Percentiles rank a stretch among this genome's conserved stretches.
phyloP scores from a whole-genome alignment of 371 early-diverging fungal species.

The Syncephalastrum monosporum region DNA sequence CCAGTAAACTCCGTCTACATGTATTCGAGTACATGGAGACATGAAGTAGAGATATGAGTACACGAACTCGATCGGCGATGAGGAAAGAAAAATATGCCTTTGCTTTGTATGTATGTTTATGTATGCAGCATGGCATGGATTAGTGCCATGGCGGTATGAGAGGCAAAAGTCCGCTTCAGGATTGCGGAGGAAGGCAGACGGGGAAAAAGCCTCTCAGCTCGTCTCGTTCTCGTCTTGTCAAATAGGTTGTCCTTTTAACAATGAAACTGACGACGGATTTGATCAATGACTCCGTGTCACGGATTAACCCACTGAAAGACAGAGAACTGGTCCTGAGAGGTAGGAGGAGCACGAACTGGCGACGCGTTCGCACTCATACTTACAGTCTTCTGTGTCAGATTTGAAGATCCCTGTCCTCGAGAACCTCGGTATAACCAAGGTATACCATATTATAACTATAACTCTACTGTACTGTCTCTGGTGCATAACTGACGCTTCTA shows the following conservation, averaged over 20 bases:
- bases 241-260: conserved; percentile 2
- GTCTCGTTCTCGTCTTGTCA: too few relatives aligned
- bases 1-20: too few relatives aligned
- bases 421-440: conserved; percentile 91
- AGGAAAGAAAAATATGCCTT: too few relatives aligned
- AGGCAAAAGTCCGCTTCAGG: too few relatives aligned
- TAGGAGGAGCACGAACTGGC: conserved; percentile 18
- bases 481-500: background rate
- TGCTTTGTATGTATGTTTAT: too few relatives aligned
- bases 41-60: too few relatives aligned
- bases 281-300: conserved; percentile 67
- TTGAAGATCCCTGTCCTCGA: conserved; percentile 89
- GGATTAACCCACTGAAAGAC: conserved; percentile 85
- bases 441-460: conserved; percentile 22
- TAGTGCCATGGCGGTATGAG: too few relatives aligned
- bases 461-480: background rate
- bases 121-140: too few relatives aligned
- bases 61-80: too few relatives aligned
- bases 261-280: conserved; percentile 83
- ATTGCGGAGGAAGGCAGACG: too few relatives aligned
- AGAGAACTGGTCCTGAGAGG: conserved; percentile 88
- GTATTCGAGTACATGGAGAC: too few relatives aligned
- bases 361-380: conserved; percentile 1
- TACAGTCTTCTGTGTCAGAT: conserved; percentile 39
- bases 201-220: too few relatives aligned